These are phyloP conservation scores for Tylopilus intermedius DNA, from an alignment of 768 basidiomycete genomes.

Conservation along the genomic window DNA sequence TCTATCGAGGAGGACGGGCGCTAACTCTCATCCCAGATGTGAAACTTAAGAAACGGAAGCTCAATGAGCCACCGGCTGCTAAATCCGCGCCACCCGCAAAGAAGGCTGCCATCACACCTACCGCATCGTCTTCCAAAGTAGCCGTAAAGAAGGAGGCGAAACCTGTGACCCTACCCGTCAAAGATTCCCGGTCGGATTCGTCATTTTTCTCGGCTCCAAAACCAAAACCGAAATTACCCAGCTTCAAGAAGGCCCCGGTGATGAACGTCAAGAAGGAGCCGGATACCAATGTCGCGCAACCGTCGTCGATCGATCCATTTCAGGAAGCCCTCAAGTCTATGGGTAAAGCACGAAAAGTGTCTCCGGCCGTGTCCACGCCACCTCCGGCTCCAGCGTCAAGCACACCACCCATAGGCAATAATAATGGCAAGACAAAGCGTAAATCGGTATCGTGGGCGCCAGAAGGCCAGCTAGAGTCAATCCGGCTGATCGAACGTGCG, in stretches of 20 bases:
- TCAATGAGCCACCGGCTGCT: conserved; percentile 43
- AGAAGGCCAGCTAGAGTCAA: conserved; percentile 65
- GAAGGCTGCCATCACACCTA: conserved; percentile 48
- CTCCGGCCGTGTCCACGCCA: conserved; percentile 58
- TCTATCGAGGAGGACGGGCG: conserved; percentile 22
- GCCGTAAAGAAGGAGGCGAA: conserved; percentile 56
- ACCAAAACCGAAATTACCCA: conserved; percentile 77
- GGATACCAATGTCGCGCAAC: conserved; percentile 62
- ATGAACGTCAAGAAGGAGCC: conserved; percentile 45
- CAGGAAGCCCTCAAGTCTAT: conserved; percentile 77
- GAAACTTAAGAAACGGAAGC: conserved; percentile 73
- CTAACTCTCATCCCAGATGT: conserved; percentile 37
- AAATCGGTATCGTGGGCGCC: conserved; percentile 78
- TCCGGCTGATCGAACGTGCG: conserved; percentile 79
- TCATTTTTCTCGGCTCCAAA: conserved; percentile 88
- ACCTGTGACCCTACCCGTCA: conserved; percentile 37
- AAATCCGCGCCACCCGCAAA: conserved; percentile 57
- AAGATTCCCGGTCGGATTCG: conserved; percentile 80
- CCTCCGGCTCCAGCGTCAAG: conserved; percentile 34
- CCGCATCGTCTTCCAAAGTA: conserved; percentile 24
- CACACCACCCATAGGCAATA: conserved; percentile 34
- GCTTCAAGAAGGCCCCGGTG: conserved; percentile 73
- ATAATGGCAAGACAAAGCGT: conserved; percentile 55
- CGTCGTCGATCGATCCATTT: conserved; percentile 75
- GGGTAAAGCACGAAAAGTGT: conserved; percentile 56